phyloP scores from a whole-genome alignment of 176 grass and related monocot genomes.

The Bolboschoenus planiculmis region DNA sequence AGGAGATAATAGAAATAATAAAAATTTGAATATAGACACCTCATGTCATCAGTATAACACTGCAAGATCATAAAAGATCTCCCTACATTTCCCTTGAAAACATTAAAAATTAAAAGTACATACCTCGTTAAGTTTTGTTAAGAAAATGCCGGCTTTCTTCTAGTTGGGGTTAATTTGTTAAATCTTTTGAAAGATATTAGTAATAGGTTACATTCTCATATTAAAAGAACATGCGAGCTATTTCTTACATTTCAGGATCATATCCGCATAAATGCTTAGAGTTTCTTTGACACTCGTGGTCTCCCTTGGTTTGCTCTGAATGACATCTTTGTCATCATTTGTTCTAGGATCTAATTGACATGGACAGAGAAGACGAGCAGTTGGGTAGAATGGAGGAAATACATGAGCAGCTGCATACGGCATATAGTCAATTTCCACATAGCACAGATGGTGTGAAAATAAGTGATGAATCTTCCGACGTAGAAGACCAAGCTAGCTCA shows the following conservation, averaged over 20 bases:
- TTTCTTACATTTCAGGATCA: not conserved
- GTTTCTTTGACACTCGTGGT: not conserved
- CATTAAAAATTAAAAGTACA: not conserved
- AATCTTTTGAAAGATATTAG: not conserved
- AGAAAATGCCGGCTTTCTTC: not conserved
- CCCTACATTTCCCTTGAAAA: not conserved
- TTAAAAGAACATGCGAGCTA: not conserved
- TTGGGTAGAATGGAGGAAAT: conserved; percentile 51
- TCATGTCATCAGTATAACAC: not conserved
- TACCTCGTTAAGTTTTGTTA: not conserved
- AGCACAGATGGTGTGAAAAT: not conserved
- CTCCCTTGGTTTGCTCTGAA: not conserved
- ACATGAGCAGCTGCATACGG: conserved; percentile 29
- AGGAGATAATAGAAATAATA: not conserved
- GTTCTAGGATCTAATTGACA: conserved; percentile 68
- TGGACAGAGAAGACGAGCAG: conserved; percentile 68
- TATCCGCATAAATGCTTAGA: not conserved
- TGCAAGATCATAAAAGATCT: not conserved
- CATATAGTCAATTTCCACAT: conserved; percentile 48
- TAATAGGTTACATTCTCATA: not conserved
- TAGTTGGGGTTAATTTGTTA: not conserved
- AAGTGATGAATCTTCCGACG: not conserved
- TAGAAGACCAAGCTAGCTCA: conserved; percentile 19
- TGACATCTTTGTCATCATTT: conserved; percentile 11
- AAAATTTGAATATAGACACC: not conserved